Percentiles rank a stretch among this genome's conserved stretches.
These are phyloP conservation scores for Ceratobasidium sp. DNA, from an alignment of 1,284 basidiomycete genomes.

Conservation along the genomic window DNA sequence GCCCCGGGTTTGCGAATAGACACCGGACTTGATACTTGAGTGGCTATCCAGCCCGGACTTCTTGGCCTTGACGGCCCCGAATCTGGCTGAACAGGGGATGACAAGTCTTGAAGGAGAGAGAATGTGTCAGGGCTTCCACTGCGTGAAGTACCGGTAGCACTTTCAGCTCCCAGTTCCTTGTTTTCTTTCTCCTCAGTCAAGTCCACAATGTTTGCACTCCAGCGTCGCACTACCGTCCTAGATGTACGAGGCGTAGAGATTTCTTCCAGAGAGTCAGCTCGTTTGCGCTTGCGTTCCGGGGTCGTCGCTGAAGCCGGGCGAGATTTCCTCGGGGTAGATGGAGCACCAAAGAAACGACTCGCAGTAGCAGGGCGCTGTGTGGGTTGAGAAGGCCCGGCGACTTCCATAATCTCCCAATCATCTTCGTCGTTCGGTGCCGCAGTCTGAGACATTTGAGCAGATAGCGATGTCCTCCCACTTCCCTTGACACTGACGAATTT, in stretches of 20 bases:
- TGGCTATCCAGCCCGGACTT: constrained; percentile 31
- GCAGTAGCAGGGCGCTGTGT: constrained; percentile 4
- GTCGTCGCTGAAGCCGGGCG: constrained; percentile 57
- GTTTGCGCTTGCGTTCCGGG: constrained; percentile 59
- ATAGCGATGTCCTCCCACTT: constrained; percentile 36
- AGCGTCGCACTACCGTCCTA: constrained; percentile 51
- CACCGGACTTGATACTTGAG: constrained; percentile 34
- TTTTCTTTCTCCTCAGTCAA: constrained; percentile 31
- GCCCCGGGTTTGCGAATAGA: constrained; percentile 29
- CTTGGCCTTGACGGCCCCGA: constrained; percentile 28
- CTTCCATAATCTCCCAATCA: constrained; percentile 44
- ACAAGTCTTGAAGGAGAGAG: constrained; percentile 44
- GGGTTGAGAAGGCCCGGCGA: constrained; percentile 26
- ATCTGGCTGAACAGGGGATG: constrained; percentile 38
- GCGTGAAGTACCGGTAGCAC: constrained; percentile 21
- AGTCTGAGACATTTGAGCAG: constrained; percentile 28
- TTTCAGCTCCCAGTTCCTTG: constrained; percentile 1
- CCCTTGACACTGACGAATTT: constrained; percentile 36
- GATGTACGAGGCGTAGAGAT: constrained; percentile 31
- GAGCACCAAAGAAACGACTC: constrained; percentile 45
- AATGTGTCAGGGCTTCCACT: constrained; percentile 44
- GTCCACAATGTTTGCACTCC: constrained; percentile 47
- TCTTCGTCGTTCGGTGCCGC: constrained; percentile 32
- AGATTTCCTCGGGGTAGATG: constrained; percentile 45
- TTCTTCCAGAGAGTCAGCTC: constrained; percentile 61